phyloP scores from a whole-genome alignment of 257 asterid genomes.

The Salvia rosmarinus region DNA sequence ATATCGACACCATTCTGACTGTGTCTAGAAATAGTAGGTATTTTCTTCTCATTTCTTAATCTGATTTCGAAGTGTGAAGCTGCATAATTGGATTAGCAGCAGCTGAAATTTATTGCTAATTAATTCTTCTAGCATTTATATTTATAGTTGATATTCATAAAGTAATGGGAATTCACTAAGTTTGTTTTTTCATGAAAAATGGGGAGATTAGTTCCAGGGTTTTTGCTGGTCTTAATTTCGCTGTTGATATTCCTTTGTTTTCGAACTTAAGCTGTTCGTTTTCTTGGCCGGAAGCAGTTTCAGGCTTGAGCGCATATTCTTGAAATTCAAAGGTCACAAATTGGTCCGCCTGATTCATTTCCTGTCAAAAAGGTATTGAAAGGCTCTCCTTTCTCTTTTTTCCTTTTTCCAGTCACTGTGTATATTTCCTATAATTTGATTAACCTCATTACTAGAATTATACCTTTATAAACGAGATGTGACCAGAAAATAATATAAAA shows the following conservation, averaged over 20 bases:
- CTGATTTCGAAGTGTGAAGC: neutral
- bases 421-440: neutral
- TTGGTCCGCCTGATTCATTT: slow-evolving; percentile 38
- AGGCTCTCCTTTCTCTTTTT: neutral
- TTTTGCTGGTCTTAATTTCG: slow-evolving; percentile 35
- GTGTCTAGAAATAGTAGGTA: slow-evolving; percentile 1
- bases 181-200: slow-evolving; percentile 32
- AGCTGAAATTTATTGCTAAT: slow-evolving; percentile 16
- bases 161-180: neutral
- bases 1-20: neutral
- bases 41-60: slow-evolving; percentile 8
- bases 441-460: neutral
- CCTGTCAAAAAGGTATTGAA: slow-evolving; percentile 35
- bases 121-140: slow-evolving; percentile 6
- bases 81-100: slow-evolving; percentile 33
- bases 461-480: neutral
- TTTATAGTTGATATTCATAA: slow-evolving; percentile 12
- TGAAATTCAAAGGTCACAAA: slow-evolving; percentile 35
- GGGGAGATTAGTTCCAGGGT: slow-evolving; percentile 40
- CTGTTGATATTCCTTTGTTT: slow-evolving; percentile 35
- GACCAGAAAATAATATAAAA: too few species aligned
- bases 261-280: slow-evolving; percentile 23
- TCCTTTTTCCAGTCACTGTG: neutral
- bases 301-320: slow-evolving; percentile 33
- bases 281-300: slow-evolving; percentile 35